Evolutionary conservation across 441 rosid genomes (phyloP).

Genomic region (Erysimum cheiri): DNA sequence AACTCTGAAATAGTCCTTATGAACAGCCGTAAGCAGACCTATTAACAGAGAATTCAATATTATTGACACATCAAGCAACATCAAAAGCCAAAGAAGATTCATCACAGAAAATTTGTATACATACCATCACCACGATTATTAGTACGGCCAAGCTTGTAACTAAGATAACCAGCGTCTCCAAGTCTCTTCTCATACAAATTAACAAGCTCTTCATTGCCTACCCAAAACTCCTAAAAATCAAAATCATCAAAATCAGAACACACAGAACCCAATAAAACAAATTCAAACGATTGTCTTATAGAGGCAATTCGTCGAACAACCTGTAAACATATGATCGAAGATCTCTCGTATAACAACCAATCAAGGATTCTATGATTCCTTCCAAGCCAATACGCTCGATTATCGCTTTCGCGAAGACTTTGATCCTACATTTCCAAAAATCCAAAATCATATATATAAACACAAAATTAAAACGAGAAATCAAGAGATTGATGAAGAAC

Average conservation of each 20-base stretch:
- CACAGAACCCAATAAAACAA: neutral
- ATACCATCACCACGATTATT: slow-evolving; percentile 94
- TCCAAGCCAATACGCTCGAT: slow-evolving; percentile 62
- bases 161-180: slow-evolving; percentile 77
- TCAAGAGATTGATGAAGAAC: neutral
- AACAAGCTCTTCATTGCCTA: slow-evolving; percentile 85
- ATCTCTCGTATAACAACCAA: slow-evolving; percentile 73
- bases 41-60: neutral
- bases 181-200: slow-evolving; percentile 81
- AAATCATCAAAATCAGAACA: neutral
- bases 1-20: slow-evolving; percentile 72
- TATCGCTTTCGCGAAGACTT: slow-evolving; percentile 77
- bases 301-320: slow-evolving; percentile 42
- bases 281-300: neutral
- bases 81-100: neutral
- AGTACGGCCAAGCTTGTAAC: slow-evolving; percentile 81
- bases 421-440: slow-evolving; percentile 53
- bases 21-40: slow-evolving; percentile 85
- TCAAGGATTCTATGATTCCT: slow-evolving; percentile 84
- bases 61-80: neutral
- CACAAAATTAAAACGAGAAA: neutral
- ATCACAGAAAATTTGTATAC: neutral
- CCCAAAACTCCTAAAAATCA: slow-evolving; percentile 78
- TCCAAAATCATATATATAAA: neutral
- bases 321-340: slow-evolving; percentile 92